Evolutionary conservation across 805 yeast species (phyloP).

Genomic region (Saccharomycopsis selenospora): DNA sequence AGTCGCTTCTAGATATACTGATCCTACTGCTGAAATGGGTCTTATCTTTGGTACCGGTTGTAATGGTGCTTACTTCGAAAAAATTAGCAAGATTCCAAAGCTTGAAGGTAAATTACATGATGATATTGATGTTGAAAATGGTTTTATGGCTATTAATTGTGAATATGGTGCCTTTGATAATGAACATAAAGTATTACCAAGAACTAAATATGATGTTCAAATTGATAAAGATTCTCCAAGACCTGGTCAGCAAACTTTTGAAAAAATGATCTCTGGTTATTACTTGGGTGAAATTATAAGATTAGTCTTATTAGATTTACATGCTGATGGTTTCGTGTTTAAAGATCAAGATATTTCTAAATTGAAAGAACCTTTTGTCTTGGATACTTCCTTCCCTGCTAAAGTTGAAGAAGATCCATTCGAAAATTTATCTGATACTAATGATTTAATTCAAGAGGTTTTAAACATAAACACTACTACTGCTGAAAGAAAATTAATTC

Average conservation of each 20-base stretch:
- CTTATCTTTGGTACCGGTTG: slow-evolving; percentile 96
- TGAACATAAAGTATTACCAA: slow-evolving; percentile 75
- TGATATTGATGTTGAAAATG: slow-evolving; percentile 51
- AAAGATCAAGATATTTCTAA: slow-evolving; percentile 57
- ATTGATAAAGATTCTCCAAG: slow-evolving; percentile 87
- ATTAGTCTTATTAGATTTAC: slow-evolving; percentile 66
- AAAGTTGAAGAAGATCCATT: slow-evolving; percentile 83
- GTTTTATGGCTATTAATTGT: slow-evolving; percentile 94
- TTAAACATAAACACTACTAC: slow-evolving; percentile 60
- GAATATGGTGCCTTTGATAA: slow-evolving; percentile 98
- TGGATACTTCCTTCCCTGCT: slow-evolving; percentile 89
- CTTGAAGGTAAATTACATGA: slow-evolving; percentile 59
- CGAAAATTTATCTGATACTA: slow-evolving; percentile 73
- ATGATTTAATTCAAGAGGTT: slow-evolving; percentile 50
- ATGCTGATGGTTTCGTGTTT: slow-evolving; percentile 59
- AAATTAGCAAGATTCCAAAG: slow-evolving; percentile 66
- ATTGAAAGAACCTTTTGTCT: slow-evolving; percentile 55
- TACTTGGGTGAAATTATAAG: slow-evolving; percentile 90
- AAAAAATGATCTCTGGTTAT: slow-evolving; percentile 96
- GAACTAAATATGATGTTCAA: slow-evolving; percentile 77
- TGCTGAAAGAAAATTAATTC: slow-evolving; percentile 75
- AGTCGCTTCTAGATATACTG: slow-evolving; percentile 91
- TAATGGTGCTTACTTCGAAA: slow-evolving; percentile 93
- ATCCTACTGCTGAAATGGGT: slow-evolving; percentile 86
- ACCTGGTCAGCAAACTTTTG: slow-evolving; percentile 93